Base-by-base conservation (phyloP, 139 green algal species). In the Chlorella sp. region DNA sequence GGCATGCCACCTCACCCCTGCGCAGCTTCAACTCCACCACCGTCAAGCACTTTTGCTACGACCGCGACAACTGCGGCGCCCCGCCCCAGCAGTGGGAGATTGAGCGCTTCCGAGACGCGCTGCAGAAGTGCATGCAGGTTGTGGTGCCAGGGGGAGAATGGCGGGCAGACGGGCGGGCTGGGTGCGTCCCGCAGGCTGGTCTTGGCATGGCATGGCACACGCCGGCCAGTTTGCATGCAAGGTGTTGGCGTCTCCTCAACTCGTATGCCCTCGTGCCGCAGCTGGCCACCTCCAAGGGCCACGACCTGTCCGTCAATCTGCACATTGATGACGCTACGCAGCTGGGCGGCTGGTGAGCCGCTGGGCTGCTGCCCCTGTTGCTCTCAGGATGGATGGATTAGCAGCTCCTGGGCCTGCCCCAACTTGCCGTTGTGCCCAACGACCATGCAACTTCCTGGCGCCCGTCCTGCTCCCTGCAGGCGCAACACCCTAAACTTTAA, bases 401-500 rank as follows among this genome's bases (percentile, higher is more conserved):
- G n/a, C n/a, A n/a, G n/a, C n/a, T n/a, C n/a, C n/a, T n/a, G n/a
- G n/a, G n/a, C n/a, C n/a, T n/a, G n/a, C n/a, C n/a, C n/a, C n/a
- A n/a, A n/a, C n/a, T n/a, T n/a, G n/a, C n/a, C n/a, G n/a, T n/a
- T n/a, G n/a, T n/a, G n/a, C n/a, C n/a, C n/a, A n/a, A n/a, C n/a
- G n/a, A n/a, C n/a, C n/a, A n/a, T n/a, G n/a, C n/a, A 24, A 24
- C 51, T 24, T 60, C 2, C 51, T 16, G 13, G 24, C 51, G 2
- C 51, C 51, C 51, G 13, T 54, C 8, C 46, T 17, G 7, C 46
- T 54, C 11, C 46, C 46, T 54, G 16, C 51, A 60, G 51, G 90
- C 84, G 90, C 64, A 91, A 93, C 70, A 89, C 80, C 11, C 81
- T 93, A 28, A 36, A 86, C n/a, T 91, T 91, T 69, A 51, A 81